phyloP scores from a whole-genome alignment of 1,139 yeast genomes.

The Suhomyces ambrosiae region DNA sequence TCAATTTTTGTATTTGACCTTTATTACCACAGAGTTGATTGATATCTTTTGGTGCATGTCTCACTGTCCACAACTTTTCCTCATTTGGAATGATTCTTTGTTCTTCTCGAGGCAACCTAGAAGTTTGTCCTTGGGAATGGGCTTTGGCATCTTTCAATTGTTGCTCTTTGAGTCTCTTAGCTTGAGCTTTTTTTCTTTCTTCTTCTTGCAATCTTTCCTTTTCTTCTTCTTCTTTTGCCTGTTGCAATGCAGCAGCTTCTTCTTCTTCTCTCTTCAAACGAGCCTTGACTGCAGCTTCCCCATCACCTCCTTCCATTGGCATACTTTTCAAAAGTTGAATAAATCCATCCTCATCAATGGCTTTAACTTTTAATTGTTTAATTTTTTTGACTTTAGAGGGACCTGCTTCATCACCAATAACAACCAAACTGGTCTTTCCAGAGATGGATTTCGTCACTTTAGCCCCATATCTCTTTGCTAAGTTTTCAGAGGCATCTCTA shows the following conservation, averaged over 20 bases:
- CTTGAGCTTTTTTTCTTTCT: constrained; percentile 14
- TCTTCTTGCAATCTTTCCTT: constrained; percentile 19
- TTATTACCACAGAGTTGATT: constrained; percentile 91
- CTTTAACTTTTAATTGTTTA: constrained; percentile 68
- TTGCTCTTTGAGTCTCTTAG: neutral
- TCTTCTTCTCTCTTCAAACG: constrained; percentile 68
- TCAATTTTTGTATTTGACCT: constrained; percentile 65
- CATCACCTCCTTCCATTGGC: constrained; percentile 93
- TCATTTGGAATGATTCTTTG: constrained; percentile 38
- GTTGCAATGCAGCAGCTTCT: constrained; percentile 53
- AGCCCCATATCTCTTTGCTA: constrained; percentile 92
- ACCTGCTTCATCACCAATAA: constrained; percentile 95
- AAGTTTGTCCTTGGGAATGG: constrained; percentile 2
- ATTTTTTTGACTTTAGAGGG: constrained; percentile 91
- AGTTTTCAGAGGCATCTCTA: constrained; percentile 70
- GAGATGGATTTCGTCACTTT: constrained; percentile 86
- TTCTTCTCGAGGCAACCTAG: constrained; percentile 20
- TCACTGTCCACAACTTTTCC: constrained; percentile 86
- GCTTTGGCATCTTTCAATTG: neutral
- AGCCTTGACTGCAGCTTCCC: constrained; percentile 75
- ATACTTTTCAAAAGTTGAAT: constrained; percentile 67
- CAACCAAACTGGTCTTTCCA: constrained; percentile 84
- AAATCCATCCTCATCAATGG: constrained; percentile 87
- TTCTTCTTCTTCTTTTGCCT: constrained; percentile 45
- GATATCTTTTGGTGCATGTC: constrained; percentile 79